Evolutionary conservation across 805 yeast genomes (phyloP), one percentile per base, ranked within the genome.

Genomic region (Blastobotrys muscicola): DNA sequence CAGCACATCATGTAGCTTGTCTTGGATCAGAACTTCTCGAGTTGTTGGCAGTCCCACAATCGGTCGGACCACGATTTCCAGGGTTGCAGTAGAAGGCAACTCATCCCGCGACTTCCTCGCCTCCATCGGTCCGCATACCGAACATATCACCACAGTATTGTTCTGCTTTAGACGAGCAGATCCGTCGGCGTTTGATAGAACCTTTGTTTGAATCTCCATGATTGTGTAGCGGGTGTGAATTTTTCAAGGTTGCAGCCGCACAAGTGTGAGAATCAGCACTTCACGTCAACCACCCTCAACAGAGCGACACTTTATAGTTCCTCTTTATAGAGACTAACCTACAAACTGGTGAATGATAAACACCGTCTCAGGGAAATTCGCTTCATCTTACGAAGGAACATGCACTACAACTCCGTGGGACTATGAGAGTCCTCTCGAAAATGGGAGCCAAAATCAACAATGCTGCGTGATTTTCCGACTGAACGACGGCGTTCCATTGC

Each of bases 61-160:
- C 1, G 97, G 96, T 33, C 87, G 69, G 2, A 89, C 78, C 14
- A 77, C 74, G 6, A 92, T 72, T 60, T 87, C 96, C 12, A 92
- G 60, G 12, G 85, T 78, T 11, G 90, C 81, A 37, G 71, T 68
- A 11, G 83, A 80, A 8, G 97, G 95, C 30, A 80, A 61, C 59
- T 90, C 97, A 57, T 87, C 95, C 52, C 90, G 74, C 10, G 76
- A 63, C 58, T 80, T 82, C 26, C 26, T 20, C 8, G 85, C 80
- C 55, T 90, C 97, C 29, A 90, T 73, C 0, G 98, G 98, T 0
- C 98, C 98, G 1, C 89, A 74, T 1, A 90, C 89, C 0, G 95
- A 78, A 36, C 81, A 76, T 2, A 89, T 63, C 2, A 83, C 78
- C 45, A 74, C 74, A 1, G 82, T 75, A 12, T 60, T 60, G 1